Percentiles rank a stretch among this genome's conserved stretches.
Evolutionary conservation across 2,329 filamentous ascomycete genomes (phyloP).

Genomic region (Colletotrichum truncatum): DNA sequence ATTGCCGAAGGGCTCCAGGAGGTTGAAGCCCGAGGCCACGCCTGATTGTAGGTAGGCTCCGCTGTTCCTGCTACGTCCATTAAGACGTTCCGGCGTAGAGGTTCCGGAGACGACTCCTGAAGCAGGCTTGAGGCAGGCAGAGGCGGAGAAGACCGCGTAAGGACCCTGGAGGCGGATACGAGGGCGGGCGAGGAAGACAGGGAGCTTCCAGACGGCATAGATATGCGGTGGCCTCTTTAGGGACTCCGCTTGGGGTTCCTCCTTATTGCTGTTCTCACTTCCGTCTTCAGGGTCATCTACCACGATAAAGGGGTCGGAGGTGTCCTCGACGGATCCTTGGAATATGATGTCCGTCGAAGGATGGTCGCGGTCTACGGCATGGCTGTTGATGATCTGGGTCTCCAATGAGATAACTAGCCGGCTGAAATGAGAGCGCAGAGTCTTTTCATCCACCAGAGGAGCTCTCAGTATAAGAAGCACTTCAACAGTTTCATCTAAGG

Average conservation of each 20-base stretch:
- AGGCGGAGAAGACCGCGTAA: slow-evolving; percentile 71
- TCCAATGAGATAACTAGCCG: slow-evolving; percentile 75
- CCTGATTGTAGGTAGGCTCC: slow-evolving; percentile 76
- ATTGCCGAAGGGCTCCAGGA: slow-evolving; percentile 77
- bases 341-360: slow-evolving; percentile 69
- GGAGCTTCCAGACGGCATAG: slow-evolving; percentile 68
- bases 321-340: slow-evolving; percentile 59
- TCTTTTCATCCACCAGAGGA: slow-evolving; percentile 65
- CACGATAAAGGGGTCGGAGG: slow-evolving; percentile 60
- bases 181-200: slow-evolving; percentile 66
- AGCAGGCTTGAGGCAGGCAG: slow-evolving; percentile 66
- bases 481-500: slow-evolving; percentile 76
- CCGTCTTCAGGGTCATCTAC: slow-evolving; percentile 49
- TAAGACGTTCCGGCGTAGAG: slow-evolving; percentile 18
- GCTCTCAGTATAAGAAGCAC: slow-evolving; percentile 75
- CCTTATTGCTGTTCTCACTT: slow-evolving; percentile 37
- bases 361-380: slow-evolving; percentile 55
- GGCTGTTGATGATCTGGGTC: slow-evolving; percentile 69
- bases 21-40: slow-evolving; percentile 75
- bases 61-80: slow-evolving; percentile 35
- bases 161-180: slow-evolving; percentile 73
- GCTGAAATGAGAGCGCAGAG: slow-evolving; percentile 66
- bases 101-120: slow-evolving; percentile 46
- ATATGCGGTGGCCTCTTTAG: slow-evolving; percentile 47
- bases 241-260: slow-evolving; percentile 28